These are phyloP conservation scores for Cordyceps farinosa DNA, from an alignment of 2,329 filamentous ascomycete genomes.

Conservation along the genomic window DNA sequence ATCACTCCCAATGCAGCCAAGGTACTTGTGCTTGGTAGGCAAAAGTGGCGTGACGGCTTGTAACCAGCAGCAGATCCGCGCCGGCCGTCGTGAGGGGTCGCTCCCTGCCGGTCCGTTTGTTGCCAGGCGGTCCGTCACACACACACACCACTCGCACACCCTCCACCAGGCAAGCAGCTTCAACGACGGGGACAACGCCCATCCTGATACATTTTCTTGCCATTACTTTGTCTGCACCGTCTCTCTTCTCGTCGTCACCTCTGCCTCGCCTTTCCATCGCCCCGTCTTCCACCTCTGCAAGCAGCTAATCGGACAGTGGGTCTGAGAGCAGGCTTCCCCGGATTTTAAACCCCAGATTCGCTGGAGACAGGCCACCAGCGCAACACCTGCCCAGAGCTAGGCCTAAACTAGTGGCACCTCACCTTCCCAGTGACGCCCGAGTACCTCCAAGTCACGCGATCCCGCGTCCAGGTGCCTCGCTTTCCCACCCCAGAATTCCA, in stretches of 20 bases:
- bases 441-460: conserved; percentile 18
- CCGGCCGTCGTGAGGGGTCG: conserved; percentile 7
- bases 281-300: conserved; percentile 8
- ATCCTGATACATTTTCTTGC: neutral
- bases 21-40: conserved; percentile 1
- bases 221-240: neutral
- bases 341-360: conserved; percentile 25
- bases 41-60: conserved; percentile 14
- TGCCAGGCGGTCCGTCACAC: conserved; percentile 10
- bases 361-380: conserved; percentile 18
- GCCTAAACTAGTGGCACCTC: conserved; percentile 7
- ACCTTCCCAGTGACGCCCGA: conserved; percentile 4
- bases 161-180: neutral
- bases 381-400: conserved; percentile 11
- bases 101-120: conserved; percentile 3
- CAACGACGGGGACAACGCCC: too few relatives aligned
- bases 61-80: neutral
- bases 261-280: neutral
- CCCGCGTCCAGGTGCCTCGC: conserved; percentile 5
- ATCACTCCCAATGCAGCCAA: neutral
- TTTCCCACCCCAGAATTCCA: neutral
- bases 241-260: neutral
- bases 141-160: conserved; percentile 1
- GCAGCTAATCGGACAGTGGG: conserved; percentile 21
- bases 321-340: conserved; percentile 25